Base-by-base conservation (phyloP, 1,284 basidiomycete species). In the Apiotrichum veenhuisii region DNA sequence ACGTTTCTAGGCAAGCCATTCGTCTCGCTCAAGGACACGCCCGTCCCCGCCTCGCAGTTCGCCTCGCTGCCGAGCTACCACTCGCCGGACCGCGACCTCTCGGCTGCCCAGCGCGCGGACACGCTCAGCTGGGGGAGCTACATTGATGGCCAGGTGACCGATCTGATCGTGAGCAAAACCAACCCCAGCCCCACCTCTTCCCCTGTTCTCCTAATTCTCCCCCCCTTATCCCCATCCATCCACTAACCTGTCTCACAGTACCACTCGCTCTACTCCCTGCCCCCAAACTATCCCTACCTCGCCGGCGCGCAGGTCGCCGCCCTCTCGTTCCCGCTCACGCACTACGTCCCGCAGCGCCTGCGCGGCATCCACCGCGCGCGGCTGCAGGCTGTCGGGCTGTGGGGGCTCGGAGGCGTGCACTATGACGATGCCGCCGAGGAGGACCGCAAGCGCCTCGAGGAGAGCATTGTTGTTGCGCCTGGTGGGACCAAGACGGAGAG, bases 211-310 rank as follows among this genome's bases (percentile, higher is more conserved):
- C 14, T 33, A 43, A 14, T 17, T 25, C 37, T 20, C 23, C 9
- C 20, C 22, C n/a, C n/a, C n/a, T n/a, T n/a, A n/a, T n/a, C n/a
- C n/a, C n/a, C n/a, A n/a, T n/a, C n/a, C n/a, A n/a, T n/a, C n/a
- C n/a, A n/a, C n/a, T n/a, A n/a, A n/a, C 34, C 25, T 20, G 14
- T 15, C 46, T 36, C 20, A 12, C 64, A 77, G 75, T 69, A 74
- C 50, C 73, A 73, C 66, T 66, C 69, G 18, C 63, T 72, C 33
- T 77, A 73, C 63, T 71, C 70, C 4, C 64, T 75, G 0, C 72
- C 73, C 2, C 65, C 65, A 12, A 76, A 77, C 59, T 70, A 73
- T 52, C 55, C 67, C 1, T 48, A 59, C 22, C 54, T 72, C 25
- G 63, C 61, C n/a, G 64, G 63, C 25, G 62, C 70, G 17, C 73